A percentile compares a stretch with the other conserved stretches of the same genome.
Evolutionary conservation across 2,329 filamentous ascomycete species (phyloP).

Genomic region (Colletotrichum sp.): DNA sequence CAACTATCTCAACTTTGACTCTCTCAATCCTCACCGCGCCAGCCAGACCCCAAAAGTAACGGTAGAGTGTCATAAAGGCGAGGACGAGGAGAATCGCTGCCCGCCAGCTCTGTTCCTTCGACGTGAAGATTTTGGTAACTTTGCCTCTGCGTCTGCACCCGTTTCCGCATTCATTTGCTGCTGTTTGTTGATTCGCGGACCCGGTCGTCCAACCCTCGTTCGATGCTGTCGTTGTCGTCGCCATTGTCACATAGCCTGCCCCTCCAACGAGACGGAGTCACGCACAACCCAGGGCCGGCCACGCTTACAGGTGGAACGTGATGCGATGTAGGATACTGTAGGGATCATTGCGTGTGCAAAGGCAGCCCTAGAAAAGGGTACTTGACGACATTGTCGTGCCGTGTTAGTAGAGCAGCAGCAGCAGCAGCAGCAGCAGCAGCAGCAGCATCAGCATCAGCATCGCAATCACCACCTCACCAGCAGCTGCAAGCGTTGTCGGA

Average conservation of each 20-base stretch:
- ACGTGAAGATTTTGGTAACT: not conserved
- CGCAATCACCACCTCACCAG: not conserved
- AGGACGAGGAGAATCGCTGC: not conserved
- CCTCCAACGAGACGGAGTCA: constrained; percentile 8
- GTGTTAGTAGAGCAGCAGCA: not conserved
- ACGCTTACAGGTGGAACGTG: constrained; percentile 3
- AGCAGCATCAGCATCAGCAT: not conserved
- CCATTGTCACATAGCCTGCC: not conserved
- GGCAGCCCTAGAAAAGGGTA: not conserved
- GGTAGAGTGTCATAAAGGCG: not conserved
- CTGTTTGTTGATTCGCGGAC: not conserved
- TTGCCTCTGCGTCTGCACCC: not conserved
- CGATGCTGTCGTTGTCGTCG: not conserved
- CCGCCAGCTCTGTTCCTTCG: not conserved
- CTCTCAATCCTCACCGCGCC: not conserved
- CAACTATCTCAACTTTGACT: not conserved
- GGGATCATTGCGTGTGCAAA: not conserved
- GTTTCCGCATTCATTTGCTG: not conserved
- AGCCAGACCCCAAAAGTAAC: not conserved
- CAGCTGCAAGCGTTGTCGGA: not conserved
- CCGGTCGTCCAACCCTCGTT: not conserved
- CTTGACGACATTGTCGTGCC: not conserved
- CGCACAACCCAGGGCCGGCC: not conserved
- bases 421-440: not conserved
- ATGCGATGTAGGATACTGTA: not conserved